Base-by-base conservation (phyloP, 371 early-diverging fungal genomes). In the Rhizopus arrhizus region DNA sequence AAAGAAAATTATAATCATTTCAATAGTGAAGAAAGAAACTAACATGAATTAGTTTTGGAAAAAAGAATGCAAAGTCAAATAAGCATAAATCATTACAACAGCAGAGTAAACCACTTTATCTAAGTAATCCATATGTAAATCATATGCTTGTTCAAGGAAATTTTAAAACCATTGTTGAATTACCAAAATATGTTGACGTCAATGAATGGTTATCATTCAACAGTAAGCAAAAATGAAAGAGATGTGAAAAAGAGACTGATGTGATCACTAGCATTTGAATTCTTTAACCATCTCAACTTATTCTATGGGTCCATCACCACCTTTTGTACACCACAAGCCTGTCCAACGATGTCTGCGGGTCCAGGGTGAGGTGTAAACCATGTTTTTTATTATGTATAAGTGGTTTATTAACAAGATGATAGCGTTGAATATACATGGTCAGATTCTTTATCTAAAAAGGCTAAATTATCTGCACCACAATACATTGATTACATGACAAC, bases 121-220 rank as follows among this genome's bases (percentile, higher is more conserved):
- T 94, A 41, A 83, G 81, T 45, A 83, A 81, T 40, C 89, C 92
- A 12, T 92, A 89, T 74, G 86, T 89, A 36, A 82, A 83, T 11
- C 84, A 93, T 34, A 88, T 91, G 60, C 88, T 96, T 11, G 96
- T 95, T 47, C 93, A 93, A 67, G 96, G 97, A 46, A 91, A 88
- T 69, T 90, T 96, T 61, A 87, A 88, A 65, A 90, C 91, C 53
- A 90, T 96, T 46, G 91, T 91, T 12, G 88, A 86, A 42, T 77
- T 94, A 59, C 98, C 98, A 36, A 88, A 89, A 67, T 91, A 91
- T 68, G 89, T 96, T 12, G 96, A 98, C 66, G 63, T 77, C 31
- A 91, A 95, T 67, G 98, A 98, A 78, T 98, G 98, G 98, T 86
- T 89, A 22, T 93, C 95, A 3, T 88, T 90, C 61, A 95, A 94